Evolutionary conservation across 192 early-diverging fungal genomes (phyloP).

Genomic region (Coemansia furcata): DNA sequence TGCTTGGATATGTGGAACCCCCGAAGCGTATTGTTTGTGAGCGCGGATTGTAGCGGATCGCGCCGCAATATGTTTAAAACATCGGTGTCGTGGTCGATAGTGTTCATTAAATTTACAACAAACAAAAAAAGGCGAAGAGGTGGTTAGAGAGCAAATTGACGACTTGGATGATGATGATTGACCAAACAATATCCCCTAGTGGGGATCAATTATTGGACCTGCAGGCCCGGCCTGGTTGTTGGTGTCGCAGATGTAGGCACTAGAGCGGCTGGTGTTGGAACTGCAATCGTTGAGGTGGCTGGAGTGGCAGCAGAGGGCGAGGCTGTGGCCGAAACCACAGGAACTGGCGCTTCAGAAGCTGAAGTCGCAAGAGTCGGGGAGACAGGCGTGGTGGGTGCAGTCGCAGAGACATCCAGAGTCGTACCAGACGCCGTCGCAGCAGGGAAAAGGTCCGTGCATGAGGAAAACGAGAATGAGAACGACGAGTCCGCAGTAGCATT

Average conservation of each 20-base stretch:
- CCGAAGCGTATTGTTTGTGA: conserved; percentile 14
- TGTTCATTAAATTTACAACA: neutral
- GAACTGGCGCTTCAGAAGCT: too few species aligned
- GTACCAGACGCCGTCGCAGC: neutral
- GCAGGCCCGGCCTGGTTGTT: too few species aligned
- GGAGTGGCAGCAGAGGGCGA: neutral
- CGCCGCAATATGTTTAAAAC: conserved; percentile 21
- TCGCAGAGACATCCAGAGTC: neutral
- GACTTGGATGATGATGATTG: too few species aligned
- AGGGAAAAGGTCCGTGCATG: neutral
- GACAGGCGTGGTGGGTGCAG: neutral
- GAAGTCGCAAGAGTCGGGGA: too few species aligned
- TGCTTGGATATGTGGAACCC: conserved; percentile 60
- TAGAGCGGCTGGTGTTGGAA: too few species aligned
- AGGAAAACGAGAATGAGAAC: neutral
- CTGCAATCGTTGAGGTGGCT: neutral
- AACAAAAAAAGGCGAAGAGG: neutral
- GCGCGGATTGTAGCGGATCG: conserved; percentile 29
- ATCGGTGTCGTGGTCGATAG: conserved; percentile 8
- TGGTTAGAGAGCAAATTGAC: neutral
- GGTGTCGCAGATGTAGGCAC: too few species aligned
- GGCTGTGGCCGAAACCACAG: too few species aligned
- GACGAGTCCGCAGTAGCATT: neutral
- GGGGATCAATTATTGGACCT: neutral
- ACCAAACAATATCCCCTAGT: too few species aligned